Base-by-base conservation (phyloP, 2,329 filamentous ascomycete species). In the Clarireedia monteithiana region DNA sequence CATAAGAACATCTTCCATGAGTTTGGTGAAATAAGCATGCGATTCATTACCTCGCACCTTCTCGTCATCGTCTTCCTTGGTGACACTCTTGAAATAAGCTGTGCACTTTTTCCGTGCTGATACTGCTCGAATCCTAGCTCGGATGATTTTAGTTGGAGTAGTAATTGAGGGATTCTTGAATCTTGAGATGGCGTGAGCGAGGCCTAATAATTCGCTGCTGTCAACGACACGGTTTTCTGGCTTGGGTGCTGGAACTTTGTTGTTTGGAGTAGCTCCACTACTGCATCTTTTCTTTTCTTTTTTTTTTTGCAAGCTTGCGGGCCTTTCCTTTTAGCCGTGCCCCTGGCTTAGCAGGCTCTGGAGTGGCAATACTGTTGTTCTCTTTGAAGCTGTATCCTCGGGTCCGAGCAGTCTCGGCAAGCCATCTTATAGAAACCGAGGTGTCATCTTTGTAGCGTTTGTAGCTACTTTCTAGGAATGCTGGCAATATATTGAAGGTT, bases 1-100 rank as follows among this genome's bases (percentile, higher is more conserved):
- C 12, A 50, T 20, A 9, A 62, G 36, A 10, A 58, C 51, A 14
- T 58, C 34, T 40, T 62, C 57, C 50, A 62, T 56, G 24, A 61
- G 47, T 5, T 23, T 30, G 15, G 50, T 58, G 30, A 62, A 59
- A 30, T 56, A 56, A 4, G 42, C 44, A 51, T 62, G 55, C 1
- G 47, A 4, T 10, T 50, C 24, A 50, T 60, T 62, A 2, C 36
- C 14, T 6, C 39, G n/a, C 5, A 36, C 3, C 9, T 15, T 39
- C 42, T 58, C 36, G 5, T 34, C 10, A 36, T 59, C 53, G 4
- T 53, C 20, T 20, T 34, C 23, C 4, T 10, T 15, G 2, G 24
- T 51, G 3, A 24, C 38, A 6, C 15, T 26, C 23, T 17, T 9
- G 42, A 60, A 60, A 17, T 50, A 50, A 15, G 47, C 36, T 6